phyloP scores from a whole-genome alignment of 169 alveolate species.

The Cryptosporidium canis region DNA sequence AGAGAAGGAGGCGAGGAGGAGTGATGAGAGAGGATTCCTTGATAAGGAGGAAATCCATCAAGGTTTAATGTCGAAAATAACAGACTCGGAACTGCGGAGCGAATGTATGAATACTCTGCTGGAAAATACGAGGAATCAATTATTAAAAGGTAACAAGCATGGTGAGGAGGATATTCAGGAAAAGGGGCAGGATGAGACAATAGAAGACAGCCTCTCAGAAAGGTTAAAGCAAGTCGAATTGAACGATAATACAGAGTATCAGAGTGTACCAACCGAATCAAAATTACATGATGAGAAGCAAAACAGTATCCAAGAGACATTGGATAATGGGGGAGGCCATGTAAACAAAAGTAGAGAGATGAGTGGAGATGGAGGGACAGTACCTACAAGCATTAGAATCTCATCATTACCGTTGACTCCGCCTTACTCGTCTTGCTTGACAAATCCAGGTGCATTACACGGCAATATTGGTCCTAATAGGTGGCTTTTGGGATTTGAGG shows the following conservation, averaged over 20 bases:
- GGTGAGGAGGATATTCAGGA: neutral
- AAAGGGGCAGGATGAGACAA: neutral
- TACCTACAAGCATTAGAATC: neutral
- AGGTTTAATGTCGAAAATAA: neutral
- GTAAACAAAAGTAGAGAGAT: neutral
- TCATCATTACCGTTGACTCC: conserved; percentile 41
- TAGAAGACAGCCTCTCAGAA: neutral
- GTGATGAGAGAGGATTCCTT: conserved; percentile 2
- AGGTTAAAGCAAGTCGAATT: neutral
- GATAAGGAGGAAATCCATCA: neutral
- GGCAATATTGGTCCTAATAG: neutral
- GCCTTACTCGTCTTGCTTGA: neutral
- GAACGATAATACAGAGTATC: neutral
- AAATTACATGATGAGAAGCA: neutral
- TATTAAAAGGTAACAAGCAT: neutral
- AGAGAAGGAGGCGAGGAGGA: neutral
- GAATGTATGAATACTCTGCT: too few species aligned
- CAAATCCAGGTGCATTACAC: neutral
- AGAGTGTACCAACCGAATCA: neutral
- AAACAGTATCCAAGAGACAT: too few species aligned
- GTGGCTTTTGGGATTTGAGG: conserved; percentile 63
- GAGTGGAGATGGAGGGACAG: neutral
- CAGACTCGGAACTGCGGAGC: too few species aligned
- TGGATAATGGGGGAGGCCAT: neutral
- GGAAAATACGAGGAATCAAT: too few species aligned